Conservation (phyloP, 2,329 filamentous ascomycete species). For the Lachnellula occidentalis region DNA sequence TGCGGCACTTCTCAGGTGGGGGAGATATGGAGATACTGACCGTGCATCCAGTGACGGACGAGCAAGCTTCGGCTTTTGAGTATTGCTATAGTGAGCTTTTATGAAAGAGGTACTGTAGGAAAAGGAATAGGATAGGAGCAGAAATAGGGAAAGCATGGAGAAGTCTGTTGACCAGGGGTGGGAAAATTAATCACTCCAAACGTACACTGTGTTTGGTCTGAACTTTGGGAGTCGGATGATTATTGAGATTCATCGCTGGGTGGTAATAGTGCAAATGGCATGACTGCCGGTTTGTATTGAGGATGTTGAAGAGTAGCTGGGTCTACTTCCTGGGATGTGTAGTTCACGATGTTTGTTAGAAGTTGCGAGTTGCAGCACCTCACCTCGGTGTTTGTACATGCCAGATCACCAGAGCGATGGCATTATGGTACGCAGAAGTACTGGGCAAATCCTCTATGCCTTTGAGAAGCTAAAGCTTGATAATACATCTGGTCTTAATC, state of each 20-base stretch:
- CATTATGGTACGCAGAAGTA: conserved; percentile 9
- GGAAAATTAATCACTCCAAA: background rate
- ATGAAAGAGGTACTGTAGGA: background rate
- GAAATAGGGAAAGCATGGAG: background rate
- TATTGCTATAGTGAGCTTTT: background rate
- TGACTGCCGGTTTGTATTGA: background rate
- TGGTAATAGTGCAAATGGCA: background rate
- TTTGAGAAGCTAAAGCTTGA: conserved; percentile 27
- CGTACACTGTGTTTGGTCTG: background rate
- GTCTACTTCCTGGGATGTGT: background rate
- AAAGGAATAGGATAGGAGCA: background rate
- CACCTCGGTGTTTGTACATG: background rate
- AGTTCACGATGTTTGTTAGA: background rate
- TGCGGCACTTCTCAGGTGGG: background rate
- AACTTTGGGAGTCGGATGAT: background rate
- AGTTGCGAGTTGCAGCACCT: background rate
- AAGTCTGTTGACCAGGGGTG: background rate
- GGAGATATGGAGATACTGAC: conserved; percentile 35
- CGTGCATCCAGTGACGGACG: conserved; percentile 57
- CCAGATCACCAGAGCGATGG: background rate
- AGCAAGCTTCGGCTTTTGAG: conserved; percentile 57
- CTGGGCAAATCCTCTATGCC: conserved; percentile 31
- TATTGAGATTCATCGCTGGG: background rate
- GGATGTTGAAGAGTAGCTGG: background rate
- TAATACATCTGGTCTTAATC: conserved; percentile 26